These are phyloP conservation scores for Beauveria australis DNA, from an alignment of 2,329 filamentous ascomycete genomes.

Conservation along the genomic window DNA sequence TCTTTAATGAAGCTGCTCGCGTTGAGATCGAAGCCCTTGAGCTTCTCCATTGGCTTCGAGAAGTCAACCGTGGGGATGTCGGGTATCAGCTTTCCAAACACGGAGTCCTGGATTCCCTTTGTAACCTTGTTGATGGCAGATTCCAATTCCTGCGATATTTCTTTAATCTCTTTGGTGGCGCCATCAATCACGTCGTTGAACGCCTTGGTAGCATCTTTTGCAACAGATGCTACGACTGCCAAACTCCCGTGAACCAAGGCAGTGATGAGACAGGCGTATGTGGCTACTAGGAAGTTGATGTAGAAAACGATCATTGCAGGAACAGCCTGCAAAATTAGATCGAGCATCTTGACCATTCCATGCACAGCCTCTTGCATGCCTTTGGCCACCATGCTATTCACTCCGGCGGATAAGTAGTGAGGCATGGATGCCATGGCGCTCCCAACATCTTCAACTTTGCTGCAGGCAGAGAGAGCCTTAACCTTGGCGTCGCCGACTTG, in stretches of 20 bases:
- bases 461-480: conserved; percentile 83
- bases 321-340: conserved; percentile 72
- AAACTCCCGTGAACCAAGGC: conserved; percentile 74
- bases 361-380: conserved; percentile 74
- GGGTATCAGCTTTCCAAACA: conserved; percentile 42
- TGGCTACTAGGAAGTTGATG: conserved; percentile 84
- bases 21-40: conserved; percentile 62
- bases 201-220: conserved; percentile 43
- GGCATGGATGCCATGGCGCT: conserved; percentile 98
- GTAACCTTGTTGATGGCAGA: conserved; percentile 43
- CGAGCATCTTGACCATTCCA: conserved; percentile 70
- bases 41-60: conserved; percentile 51
- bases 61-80: conserved; percentile 53
- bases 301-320: conserved; percentile 85
- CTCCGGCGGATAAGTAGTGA: conserved; percentile 80
- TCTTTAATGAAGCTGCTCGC: conserved; percentile 59
- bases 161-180: conserved; percentile 53
- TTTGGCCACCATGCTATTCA: conserved; percentile 76
- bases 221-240: conserved; percentile 51
- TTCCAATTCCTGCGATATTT: conserved; percentile 41
- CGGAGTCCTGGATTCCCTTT: conserved; percentile 31
- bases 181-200: conserved; percentile 43
- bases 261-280: conserved; percentile 83
- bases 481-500: conserved; percentile 68
- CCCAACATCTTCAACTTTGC: conserved; percentile 83